Conservation (phyloP, 208 protist species). For the Acanthamoeba quina region DNA sequence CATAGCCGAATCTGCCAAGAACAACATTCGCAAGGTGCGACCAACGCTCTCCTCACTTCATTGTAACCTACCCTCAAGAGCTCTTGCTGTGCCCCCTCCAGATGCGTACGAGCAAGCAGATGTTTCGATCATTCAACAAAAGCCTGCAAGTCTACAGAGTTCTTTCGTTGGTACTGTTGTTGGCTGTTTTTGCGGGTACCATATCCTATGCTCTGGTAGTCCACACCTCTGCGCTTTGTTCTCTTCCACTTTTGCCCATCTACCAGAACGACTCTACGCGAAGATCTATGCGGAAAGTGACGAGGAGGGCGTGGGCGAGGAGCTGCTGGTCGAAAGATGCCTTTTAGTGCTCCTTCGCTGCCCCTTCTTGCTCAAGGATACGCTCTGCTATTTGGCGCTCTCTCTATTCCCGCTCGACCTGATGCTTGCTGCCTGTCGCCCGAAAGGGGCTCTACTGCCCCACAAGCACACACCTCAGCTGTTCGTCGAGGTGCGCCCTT, state of each 20-base stretch:
- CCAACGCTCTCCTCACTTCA: background rate
- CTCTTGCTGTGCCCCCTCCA: background rate
- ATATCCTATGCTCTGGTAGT: background rate
- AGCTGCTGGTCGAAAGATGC: background rate
- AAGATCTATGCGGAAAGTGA: background rate
- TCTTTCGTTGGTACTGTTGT: background rate
- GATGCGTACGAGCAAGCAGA: constrained; percentile 24
- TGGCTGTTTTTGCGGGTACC: background rate
- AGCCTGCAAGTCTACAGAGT: background rate
- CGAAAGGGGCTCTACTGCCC: background rate
- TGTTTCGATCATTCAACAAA: background rate
- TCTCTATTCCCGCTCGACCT: constrained; percentile 7
- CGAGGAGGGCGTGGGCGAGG: background rate
- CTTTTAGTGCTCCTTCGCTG: background rate
- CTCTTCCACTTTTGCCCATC: background rate
- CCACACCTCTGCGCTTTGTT: background rate
- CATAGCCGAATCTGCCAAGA: constrained; percentile 11
- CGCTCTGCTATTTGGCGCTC: background rate
- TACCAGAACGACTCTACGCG: background rate
- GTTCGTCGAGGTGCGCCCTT: background rate
- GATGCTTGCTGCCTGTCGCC: background rate
- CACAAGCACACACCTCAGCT: constrained; percentile 10
- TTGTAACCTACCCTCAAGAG: background rate
- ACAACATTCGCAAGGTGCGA: constrained; percentile 11
- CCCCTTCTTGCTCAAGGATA: background rate